Percentiles rank a stretch among this genome's conserved stretches.
phyloP scores from a whole-genome alignment of 176 grass and related monocot species.

The Oryza coarctata region DNA sequence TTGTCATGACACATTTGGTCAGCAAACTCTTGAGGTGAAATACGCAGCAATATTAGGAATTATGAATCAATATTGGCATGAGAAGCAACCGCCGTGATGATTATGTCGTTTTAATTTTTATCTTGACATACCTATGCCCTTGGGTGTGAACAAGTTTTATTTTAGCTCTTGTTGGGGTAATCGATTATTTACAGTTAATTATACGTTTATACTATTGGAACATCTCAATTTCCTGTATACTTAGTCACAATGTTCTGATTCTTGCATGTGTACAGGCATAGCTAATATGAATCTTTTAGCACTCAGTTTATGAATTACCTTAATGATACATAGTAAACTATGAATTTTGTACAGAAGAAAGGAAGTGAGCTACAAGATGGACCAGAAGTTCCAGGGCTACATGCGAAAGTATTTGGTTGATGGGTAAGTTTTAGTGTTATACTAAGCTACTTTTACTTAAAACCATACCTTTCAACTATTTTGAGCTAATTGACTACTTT shows the following conservation, averaged over 20 bases:
- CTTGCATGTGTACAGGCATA: neutral
- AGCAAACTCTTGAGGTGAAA: neutral
- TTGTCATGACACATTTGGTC: too few species aligned
- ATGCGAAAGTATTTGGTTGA: constrained; percentile 80
- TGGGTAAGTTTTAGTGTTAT: constrained; percentile 46
- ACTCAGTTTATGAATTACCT: neutral
- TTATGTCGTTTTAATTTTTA: neutral
- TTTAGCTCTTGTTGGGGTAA: too few species aligned
- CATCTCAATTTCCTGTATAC: neutral
- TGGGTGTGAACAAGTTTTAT: neutral
- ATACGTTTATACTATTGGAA: neutral
- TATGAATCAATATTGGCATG: neutral
- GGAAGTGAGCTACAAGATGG: constrained; percentile 83
- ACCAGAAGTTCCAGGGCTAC: constrained; percentile 75
- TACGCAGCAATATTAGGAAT: neutral
- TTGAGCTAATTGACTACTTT: neutral
- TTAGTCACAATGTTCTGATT: neutral
- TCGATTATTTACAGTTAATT: neutral
- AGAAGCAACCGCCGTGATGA: neutral
- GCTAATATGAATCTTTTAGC: neutral
- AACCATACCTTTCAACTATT: constrained; percentile 3
- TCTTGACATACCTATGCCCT: neutral
- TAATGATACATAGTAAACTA: neutral
- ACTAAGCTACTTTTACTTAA: neutral
- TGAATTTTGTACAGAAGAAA: constrained; percentile 54